Base-by-base conservation (phyloP, 805 yeast species). In the Saturnispora besseyi region DNA sequence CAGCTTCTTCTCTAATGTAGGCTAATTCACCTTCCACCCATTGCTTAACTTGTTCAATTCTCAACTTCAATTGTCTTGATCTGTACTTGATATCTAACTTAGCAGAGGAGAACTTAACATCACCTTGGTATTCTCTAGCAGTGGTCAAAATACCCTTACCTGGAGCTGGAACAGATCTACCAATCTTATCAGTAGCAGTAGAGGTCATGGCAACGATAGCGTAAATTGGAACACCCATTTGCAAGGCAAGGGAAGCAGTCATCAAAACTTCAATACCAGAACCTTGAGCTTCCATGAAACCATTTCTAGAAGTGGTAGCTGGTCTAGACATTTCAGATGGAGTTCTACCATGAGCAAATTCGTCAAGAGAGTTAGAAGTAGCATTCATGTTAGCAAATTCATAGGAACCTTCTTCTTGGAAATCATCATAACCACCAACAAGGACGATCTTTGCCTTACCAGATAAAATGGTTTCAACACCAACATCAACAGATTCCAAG, bases 221-320 rank as follows among this genome's bases (percentile, higher is more conserved):
- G 62, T 95, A 87, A 62, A 93, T 87, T 67, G 99, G 99, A 60
- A 95, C 97, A 75, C 99, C 99, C 99, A 93, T 93, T 66, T 84
- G 81, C 59, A 93, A 62, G 36, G 99, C 99, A 58, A 93, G 75
- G 58, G 84, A 88, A 49, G 97, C 99, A 58, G 82, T 79, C 99
- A 93, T 93, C 57, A 93, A 79, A 57, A 93, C 83, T 76, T 93
- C 97, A 60, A 87, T 85, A 81, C 99, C 99, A 48, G 98, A 81
- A 77, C 99, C 99, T 73, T 93, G 99, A 38, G 99, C 84, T 77
- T 93, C 99, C 98, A 93, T 93, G 77, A 93, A 93, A 61, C 99
- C 99, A 60, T 84, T 78, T 78, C 99, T 87, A 44, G 96, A 76
- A 40, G 97, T 84, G 48, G 99, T 90, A 49, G 97, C 79, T 51